phyloP scores from a whole-genome alignment of 352 stramenopile genomes.

The Globisporangium spiculum region DNA sequence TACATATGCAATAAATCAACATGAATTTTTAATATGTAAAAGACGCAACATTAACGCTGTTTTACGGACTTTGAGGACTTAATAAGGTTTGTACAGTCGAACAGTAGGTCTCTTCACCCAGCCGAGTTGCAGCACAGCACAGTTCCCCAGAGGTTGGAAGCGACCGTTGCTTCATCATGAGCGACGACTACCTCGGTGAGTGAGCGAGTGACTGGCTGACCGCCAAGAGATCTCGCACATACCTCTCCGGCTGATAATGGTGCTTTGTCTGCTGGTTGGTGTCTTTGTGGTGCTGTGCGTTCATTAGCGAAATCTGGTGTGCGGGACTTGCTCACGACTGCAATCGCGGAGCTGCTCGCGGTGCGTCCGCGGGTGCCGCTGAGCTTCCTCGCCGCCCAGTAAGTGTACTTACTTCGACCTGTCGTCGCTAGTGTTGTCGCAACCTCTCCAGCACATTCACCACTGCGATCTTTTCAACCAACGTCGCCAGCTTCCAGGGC shows the following conservation, averaged over 20 bases:
- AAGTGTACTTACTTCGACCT: not conserved
- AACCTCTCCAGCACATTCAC: too few relatives aligned
- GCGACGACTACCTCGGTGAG: constrained; percentile 16
- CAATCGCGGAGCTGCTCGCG: constrained; percentile 11
- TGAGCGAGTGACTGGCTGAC: too few relatives aligned
- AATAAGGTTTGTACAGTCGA: too few relatives aligned
- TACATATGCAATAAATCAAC: not conserved
- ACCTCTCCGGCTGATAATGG: not conserved
- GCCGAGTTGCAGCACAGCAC: too few relatives aligned
- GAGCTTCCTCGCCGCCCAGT: constrained; percentile 18
- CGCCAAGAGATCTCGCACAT: too few relatives aligned
- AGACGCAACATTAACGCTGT: too few relatives aligned
- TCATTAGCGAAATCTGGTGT: constrained; percentile 12
- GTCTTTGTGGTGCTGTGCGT: not conserved
- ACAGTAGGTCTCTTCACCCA: too few relatives aligned
- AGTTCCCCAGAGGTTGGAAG: too few relatives aligned
- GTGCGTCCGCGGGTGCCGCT: constrained; percentile 8
- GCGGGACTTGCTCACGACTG: constrained; percentile 12
- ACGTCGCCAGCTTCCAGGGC: constrained; percentile 10
- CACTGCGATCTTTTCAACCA: not conserved
- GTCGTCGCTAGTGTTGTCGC: not conserved
- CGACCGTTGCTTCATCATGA: constrained; percentile 1
- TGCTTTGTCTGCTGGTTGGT: not conserved
- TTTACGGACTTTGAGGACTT: too few relatives aligned
- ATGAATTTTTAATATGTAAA: not conserved